Evolutionary conservation across 164 flowering plant genomes (phyloP).

Genomic region (Brasenia schreberi): DNA sequence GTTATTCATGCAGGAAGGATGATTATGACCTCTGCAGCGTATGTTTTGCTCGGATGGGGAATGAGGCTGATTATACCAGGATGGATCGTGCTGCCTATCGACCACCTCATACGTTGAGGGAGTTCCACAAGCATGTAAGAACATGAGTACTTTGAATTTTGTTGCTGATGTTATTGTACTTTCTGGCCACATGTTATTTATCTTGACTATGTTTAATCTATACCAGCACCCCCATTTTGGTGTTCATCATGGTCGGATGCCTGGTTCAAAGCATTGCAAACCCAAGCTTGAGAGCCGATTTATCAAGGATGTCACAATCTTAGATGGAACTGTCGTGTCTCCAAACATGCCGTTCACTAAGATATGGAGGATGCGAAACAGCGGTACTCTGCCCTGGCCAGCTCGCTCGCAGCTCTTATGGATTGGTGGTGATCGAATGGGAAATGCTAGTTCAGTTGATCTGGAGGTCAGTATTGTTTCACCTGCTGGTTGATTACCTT

Average conservation of each 20-base stretch:
- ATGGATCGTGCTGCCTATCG: conserved; percentile 43
- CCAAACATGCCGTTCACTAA: conserved; percentile 69
- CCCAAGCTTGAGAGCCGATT: conserved; percentile 51
- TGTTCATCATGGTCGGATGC: conserved; percentile 6
- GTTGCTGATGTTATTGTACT: neutral
- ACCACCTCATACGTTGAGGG: conserved; percentile 13
- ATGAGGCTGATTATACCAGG: conserved; percentile 47
- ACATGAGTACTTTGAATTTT: neutral
- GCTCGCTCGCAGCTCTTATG: conserved; percentile 51
- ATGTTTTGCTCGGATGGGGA: conserved; percentile 58
- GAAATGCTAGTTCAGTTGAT: conserved; percentile 23
- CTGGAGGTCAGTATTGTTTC: conserved; percentile 28
- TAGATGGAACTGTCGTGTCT: conserved; percentile 57
- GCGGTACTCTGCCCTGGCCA: conserved; percentile 56
- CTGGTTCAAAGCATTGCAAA: conserved; percentile 10
- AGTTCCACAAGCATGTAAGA: conserved; percentile 2
- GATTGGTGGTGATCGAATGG: conserved; percentile 61
- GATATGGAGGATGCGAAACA: conserved; percentile 89
- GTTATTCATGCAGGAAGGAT: conserved; percentile 36
- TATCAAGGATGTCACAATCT: conserved; percentile 54
- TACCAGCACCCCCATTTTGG: conserved; percentile 11
- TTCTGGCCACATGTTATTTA: neutral
- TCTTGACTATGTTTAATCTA: neutral
- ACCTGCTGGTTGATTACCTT: neutral
- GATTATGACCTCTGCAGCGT: conserved; percentile 76